Evolutionary conservation across 1,139 yeast genomes (phyloP).

Genomic region (Kluyveromyces sp.): DNA sequence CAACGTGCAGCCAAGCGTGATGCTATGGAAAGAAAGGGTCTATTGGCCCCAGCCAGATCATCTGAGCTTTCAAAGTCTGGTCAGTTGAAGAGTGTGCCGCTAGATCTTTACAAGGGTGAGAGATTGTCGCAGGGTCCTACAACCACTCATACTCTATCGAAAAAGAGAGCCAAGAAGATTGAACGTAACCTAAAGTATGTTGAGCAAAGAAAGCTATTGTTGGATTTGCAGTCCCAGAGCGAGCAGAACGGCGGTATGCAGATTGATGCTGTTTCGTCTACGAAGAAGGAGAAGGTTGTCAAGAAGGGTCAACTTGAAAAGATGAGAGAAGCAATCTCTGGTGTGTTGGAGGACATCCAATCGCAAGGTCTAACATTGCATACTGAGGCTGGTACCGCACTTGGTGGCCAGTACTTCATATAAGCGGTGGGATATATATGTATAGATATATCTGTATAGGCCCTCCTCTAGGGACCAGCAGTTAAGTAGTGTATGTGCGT

Average conservation of each 20-base stretch:
- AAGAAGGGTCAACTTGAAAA: constrained; percentile 37
- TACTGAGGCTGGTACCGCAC: constrained; percentile 70
- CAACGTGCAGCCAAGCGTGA: constrained; percentile 53
- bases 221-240: constrained; percentile 41
- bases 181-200: constrained; percentile 72
- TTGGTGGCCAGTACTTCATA: constrained; percentile 55
- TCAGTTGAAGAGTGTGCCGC: constrained; percentile 47
- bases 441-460: background rate
- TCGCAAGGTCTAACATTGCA: constrained; percentile 39
- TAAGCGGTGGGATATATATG: background rate
- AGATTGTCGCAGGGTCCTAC: constrained; percentile 33
- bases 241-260: constrained; percentile 41
- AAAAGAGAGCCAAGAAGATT: constrained; percentile 74
- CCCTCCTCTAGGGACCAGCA: no score
- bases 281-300: constrained; percentile 24
- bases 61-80: constrained; percentile 42
- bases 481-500: no score
- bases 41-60: constrained; percentile 36
- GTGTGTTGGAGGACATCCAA: constrained; percentile 50
- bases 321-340: constrained; percentile 62
- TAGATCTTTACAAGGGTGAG: constrained; percentile 52
- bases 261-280: constrained; percentile 30
- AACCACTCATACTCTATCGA: constrained; percentile 59
- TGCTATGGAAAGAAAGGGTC: constrained; percentile 40
- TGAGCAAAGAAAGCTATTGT: constrained; percentile 45